Conservation (phyloP, 352 stramenopile species). For the Halophytophthora batemanensis region DNA sequence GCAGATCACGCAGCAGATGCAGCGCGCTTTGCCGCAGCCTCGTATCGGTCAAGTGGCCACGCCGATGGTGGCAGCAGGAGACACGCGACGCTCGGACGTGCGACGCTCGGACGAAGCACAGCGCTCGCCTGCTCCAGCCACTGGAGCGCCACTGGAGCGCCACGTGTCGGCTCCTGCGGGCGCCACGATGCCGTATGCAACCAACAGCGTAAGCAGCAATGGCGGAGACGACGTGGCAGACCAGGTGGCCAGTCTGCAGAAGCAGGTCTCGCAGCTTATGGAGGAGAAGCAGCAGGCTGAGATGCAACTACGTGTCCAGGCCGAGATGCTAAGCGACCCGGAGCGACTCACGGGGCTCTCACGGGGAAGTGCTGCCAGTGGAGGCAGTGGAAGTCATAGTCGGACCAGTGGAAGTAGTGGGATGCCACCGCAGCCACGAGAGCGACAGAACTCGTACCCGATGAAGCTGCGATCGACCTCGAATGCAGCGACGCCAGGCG, state of each 20-base stretch:
- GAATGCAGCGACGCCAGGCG: conserved; percentile 8
- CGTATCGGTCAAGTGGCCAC: conserved; percentile 13
- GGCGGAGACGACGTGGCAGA: conserved; percentile 65
- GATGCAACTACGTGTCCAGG: conserved; percentile 65
- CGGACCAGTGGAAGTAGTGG: conserved; percentile 1
- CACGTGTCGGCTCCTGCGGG: conserved; percentile 72
- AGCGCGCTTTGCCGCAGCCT: conserved; percentile 20
- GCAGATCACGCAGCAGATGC: conserved; percentile 26
- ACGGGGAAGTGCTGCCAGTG: conserved; percentile 30
- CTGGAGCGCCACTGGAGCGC: conserved; percentile 47
- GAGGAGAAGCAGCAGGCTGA: conserved; percentile 84
- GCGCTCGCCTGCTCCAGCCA: conserved; percentile 20
- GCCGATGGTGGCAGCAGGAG: conserved; percentile 1
- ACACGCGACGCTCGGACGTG: conserved; percentile 46
- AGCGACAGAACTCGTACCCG: conserved; percentile 61
- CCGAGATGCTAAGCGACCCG: conserved; percentile 54
- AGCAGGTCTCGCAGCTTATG: conserved; percentile 80
- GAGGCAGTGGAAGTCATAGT: conserved; percentile 19
- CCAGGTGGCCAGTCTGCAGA: conserved; percentile 81
- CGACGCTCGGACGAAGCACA: conserved; percentile 59
- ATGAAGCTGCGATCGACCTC: conserved; percentile 43
- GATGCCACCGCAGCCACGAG: conserved; percentile 22
- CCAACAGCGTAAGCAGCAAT: conserved; percentile 9
- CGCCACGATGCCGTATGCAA: conserved; percentile 21
- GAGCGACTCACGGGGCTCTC: conserved; percentile 40